These are phyloP conservation scores for Inga laurina DNA, from an alignment of 306 rosid genomes.

Conservation along the genomic window DNA sequence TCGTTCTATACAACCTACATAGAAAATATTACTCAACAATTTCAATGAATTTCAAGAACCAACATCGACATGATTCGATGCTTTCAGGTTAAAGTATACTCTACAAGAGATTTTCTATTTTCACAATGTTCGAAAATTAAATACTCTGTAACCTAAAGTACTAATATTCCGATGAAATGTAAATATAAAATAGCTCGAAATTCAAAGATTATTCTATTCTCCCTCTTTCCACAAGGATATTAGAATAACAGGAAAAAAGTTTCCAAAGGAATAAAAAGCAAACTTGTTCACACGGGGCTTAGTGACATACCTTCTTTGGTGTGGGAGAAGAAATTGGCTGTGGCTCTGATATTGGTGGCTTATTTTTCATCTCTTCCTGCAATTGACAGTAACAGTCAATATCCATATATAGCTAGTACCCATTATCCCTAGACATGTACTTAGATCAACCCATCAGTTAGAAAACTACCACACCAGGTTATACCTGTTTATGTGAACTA, in stretches of 20 bases:
- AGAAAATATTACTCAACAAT: rapidly evolving
- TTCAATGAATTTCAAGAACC: no score
- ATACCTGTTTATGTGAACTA: neutral
- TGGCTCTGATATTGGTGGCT: constrained; percentile 5
- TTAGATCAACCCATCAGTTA: no score
- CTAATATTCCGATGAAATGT: no score
- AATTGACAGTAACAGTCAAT: neutral
- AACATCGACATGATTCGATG: no score
- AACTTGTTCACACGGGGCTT: constrained; percentile 2
- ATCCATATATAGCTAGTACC: neutral
- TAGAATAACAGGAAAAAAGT: no score
- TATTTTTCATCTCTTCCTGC: constrained; percentile 30
- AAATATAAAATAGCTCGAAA: no score
- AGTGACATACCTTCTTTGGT: constrained; percentile 30
- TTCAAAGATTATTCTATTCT: no score
- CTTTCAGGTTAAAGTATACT: neutral
- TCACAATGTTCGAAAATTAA: no score
- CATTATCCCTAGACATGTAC: neutral
- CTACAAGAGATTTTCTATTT: no score
- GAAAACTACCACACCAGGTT: neutral
- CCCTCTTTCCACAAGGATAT: no score
- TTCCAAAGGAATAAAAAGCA: neutral
- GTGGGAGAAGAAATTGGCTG: neutral
- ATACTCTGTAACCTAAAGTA: no score
- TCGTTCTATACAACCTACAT: neutral